These are phyloP conservation scores for Eleusine coracana DNA, from an alignment of 176 grass and related monocot genomes.

Conservation along the genomic window DNA sequence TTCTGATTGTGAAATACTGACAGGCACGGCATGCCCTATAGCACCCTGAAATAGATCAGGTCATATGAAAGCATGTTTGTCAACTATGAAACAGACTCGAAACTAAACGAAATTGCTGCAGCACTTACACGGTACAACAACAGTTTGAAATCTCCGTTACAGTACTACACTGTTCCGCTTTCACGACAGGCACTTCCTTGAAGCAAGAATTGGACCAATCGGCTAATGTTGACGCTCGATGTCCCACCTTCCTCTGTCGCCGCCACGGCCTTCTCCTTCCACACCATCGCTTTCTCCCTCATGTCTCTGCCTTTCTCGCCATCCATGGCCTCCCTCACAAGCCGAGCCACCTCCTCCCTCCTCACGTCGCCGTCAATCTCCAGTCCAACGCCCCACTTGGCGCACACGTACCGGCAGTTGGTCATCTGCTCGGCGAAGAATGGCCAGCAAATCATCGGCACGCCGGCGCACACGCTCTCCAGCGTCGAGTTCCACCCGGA, in stretches of 20 bases:
- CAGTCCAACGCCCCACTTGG: slow-evolving; percentile 59
- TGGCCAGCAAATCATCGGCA: slow-evolving; percentile 80
- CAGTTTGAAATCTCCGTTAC: too few relatives aligned
- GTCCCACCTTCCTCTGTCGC: slow-evolving; percentile 40
- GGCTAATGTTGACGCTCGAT: slow-evolving; percentile 27
- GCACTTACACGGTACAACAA: not conserved
- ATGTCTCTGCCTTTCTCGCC: slow-evolving; percentile 61
- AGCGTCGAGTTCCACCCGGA: slow-evolving; percentile 77
- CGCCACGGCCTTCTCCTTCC: slow-evolving; percentile 55
- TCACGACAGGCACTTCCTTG: slow-evolving; percentile 14
- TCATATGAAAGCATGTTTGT: not conserved
- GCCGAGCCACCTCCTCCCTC: slow-evolving; percentile 55
- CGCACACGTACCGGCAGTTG: slow-evolving; percentile 60
- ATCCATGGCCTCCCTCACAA: slow-evolving; percentile 58
- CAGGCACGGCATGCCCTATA: too few relatives aligned
- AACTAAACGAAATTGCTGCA: not conserved
- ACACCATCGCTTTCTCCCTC: slow-evolving; percentile 44
- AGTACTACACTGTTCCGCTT: not conserved
- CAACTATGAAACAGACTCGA: not conserved
- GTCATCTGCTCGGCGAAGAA: slow-evolving; percentile 71
- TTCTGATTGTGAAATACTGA: too few relatives aligned
- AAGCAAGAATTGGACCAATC: slow-evolving; percentile 46
- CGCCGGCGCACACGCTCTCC: slow-evolving; percentile 63
- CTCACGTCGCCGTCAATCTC: slow-evolving; percentile 61
- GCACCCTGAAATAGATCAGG: not conserved